Evolutionary conservation across 495 filamentous ascomycete species (phyloP).

Genomic region (Penicillium lagena): DNA sequence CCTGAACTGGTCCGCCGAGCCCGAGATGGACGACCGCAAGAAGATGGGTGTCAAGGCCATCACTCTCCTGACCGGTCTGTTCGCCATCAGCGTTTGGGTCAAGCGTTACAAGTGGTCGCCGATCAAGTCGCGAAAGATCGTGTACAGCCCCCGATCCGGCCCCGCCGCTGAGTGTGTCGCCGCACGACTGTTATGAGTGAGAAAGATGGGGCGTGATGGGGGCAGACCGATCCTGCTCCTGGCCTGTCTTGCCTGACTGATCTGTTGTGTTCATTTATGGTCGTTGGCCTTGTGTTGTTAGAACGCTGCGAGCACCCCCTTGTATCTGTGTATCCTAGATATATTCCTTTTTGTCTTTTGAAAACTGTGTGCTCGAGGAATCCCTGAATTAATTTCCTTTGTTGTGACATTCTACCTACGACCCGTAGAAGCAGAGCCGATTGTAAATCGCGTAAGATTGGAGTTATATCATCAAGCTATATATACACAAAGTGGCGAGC

Average conservation of each 20-base stretch:
- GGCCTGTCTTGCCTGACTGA: conserved; percentile 1
- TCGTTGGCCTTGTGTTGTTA: conserved; percentile 36
- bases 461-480: not conserved
- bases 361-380: conserved; percentile 37
- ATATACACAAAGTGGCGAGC: not conserved
- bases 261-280: conserved; percentile 28
- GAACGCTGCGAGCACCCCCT: conserved; percentile 33
- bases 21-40: conserved; percentile 98
- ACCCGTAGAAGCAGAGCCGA: too few species aligned
- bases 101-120: conserved; percentile 99
- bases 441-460: too few species aligned
- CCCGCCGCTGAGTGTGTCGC: conserved; percentile 34
- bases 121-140: conserved; percentile 90
- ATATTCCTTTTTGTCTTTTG: conserved; percentile 33
- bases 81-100: conserved; percentile 89
- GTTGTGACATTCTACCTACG: conserved; percentile 11
- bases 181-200: conserved; percentile 26
- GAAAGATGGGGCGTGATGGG: conserved; percentile 18
- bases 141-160: conserved; percentile 68
- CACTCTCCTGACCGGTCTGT: conserved; percentile 66
- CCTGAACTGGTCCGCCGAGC: conserved; percentile 98
- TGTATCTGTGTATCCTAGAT: conserved; percentile 47
- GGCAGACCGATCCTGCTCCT: too few species aligned
- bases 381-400: conserved; percentile 39
- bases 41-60: conserved; percentile 98